These are phyloP conservation scores for Neurospora sublineolata DNA, from an alignment of 495 filamentous ascomycete genomes.

Conservation along the genomic window DNA sequence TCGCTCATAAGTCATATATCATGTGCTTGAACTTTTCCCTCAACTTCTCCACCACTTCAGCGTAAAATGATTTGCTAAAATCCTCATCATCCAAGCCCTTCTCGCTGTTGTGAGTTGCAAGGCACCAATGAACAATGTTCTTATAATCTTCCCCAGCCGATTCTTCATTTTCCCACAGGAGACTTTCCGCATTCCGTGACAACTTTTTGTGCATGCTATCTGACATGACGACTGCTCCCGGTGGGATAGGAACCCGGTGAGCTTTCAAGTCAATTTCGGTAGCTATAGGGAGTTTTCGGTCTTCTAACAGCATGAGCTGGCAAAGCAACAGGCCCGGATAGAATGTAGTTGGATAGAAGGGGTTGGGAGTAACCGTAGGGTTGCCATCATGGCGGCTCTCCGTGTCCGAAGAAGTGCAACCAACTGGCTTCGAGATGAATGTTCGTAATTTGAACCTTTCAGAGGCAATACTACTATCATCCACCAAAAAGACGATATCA, in stretches of 20 bases:
- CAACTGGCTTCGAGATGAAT: neutral
- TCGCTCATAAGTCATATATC: neutral
- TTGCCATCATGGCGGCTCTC: neutral
- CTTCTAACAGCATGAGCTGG: constrained; percentile 1
- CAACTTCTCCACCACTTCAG: constrained; percentile 5
- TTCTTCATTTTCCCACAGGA: neutral
- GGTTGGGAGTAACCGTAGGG: neutral
- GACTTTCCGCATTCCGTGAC: neutral
- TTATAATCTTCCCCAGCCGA: constrained; percentile 1
- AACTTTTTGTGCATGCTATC: neutral
- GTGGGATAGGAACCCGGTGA: neutral
- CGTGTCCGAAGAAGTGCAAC: neutral
- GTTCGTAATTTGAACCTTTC: neutral
- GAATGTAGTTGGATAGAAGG: constrained; percentile 1
- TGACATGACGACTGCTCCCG: neutral
- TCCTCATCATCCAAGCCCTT: constrained; percentile 3
- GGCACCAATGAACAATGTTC: constrained; percentile 1
- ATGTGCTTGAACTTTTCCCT: neutral
- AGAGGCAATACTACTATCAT: neutral
- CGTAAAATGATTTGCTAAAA: constrained; percentile 7
- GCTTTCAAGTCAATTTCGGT: neutral
- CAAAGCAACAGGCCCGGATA: constrained; percentile 1
- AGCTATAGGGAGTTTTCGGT: neutral
- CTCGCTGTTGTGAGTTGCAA: constrained; percentile 1
- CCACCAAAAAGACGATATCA: constrained; percentile 2